Evolutionary conservation across 83 land plant genomes (phyloP).

Genomic region (Thuja plicata): DNA sequence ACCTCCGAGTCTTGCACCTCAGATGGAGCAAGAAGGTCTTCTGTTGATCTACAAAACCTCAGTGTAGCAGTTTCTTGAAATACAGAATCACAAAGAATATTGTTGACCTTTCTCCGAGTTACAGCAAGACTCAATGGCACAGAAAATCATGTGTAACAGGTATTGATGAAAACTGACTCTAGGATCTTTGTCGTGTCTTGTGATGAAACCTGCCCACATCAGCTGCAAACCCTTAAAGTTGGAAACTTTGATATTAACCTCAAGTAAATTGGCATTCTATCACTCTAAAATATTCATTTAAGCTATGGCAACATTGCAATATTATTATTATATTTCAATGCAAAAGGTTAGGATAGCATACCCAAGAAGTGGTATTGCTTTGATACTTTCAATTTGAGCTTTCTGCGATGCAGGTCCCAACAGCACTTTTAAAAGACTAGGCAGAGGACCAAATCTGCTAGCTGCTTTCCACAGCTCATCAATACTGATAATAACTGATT

Average conservation of each 20-base stretch:
- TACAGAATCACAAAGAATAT: not conserved
- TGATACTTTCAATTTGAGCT: not conserved
- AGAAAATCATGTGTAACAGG: not conserved
- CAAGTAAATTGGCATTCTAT: not conserved
- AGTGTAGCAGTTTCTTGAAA: not conserved
- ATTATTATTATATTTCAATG: not conserved
- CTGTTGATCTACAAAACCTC: not conserved
- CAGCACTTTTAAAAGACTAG: not conserved
- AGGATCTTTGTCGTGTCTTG: not conserved
- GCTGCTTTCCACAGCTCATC: not conserved
- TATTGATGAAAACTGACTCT: not conserved
- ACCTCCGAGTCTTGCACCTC: not conserved
- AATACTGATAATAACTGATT: not conserved
- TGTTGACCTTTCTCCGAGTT: not conserved
- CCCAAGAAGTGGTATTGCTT: not conserved
- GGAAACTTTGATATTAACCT: not conserved
- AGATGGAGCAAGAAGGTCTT: not conserved
- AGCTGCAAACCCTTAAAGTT: not conserved
- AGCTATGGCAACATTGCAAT: not conserved
- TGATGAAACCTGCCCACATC: not conserved
- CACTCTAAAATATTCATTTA: not conserved
- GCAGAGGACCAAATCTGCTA: not conserved
- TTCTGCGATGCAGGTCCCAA: not conserved
- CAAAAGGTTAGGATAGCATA: not conserved
- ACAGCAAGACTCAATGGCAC: not conserved